These are phyloP conservation scores for Saccharomyces jurei DNA, from an alignment of 805 yeast genomes.

Conservation along the genomic window DNA sequence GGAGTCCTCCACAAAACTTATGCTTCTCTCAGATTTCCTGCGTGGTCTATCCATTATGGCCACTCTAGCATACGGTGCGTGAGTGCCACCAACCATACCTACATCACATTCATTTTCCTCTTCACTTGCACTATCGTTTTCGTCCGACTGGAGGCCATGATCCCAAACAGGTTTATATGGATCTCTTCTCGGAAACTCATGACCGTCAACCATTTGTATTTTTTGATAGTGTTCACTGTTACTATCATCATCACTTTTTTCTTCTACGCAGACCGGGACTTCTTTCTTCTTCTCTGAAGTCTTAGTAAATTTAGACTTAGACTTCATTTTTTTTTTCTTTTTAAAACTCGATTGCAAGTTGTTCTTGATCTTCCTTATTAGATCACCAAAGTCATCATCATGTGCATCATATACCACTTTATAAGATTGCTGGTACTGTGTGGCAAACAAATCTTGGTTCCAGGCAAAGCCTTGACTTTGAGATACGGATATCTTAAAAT, in stretches of 20 bases:
- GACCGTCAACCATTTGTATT: not conserved
- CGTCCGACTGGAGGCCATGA: constrained; percentile 9
- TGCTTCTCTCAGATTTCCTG: constrained; percentile 21
- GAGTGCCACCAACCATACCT: constrained; percentile 1
- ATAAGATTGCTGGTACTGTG: constrained; percentile 54
- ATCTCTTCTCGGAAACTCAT: not conserved
- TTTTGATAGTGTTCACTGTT: not conserved
- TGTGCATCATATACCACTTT: constrained; percentile 33
- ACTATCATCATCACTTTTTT: constrained; percentile 2
- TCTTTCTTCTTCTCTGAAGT: not conserved
- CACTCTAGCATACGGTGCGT: constrained; percentile 5
- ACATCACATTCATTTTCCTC: constrained; percentile 9
- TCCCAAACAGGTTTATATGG: not conserved
- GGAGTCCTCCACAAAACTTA: constrained; percentile 22
- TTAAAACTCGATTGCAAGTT: not conserved
- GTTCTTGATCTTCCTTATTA: constrained; percentile 8
- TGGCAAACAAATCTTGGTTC: constrained; percentile 71
- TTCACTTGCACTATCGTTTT: constrained; percentile 8
- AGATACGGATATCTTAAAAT: constrained; percentile 17
- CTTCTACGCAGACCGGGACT: not conserved
- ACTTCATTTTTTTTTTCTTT: not conserved
- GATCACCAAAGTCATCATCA: constrained; percentile 16
- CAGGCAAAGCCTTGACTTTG: constrained; percentile 70
- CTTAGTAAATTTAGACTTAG: not conserved
- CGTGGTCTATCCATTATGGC: constrained; percentile 13